Base-by-base conservation (phyloP, 768 basidiomycete genomes). In the Psilocybe azurescens region DNA sequence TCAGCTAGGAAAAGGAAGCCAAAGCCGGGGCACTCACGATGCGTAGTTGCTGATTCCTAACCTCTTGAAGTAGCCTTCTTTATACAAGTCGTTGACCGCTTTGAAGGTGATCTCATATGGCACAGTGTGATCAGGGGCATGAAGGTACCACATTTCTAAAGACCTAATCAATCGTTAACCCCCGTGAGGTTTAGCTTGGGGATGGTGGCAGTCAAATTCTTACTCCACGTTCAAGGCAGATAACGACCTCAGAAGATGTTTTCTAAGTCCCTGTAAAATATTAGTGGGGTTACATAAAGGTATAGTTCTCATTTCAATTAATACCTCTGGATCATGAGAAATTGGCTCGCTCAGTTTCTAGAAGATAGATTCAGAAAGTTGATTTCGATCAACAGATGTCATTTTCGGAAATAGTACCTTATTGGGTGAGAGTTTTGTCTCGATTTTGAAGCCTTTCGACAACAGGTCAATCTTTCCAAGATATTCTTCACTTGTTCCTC, bases 41-140 rank as follows among this genome's bases (percentile, higher is more conserved):
- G 82, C 77, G 56, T 77, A 89, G 70, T 89, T 89, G 66, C 86
- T 88, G 61, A 89, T 75, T 2, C 88, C 86, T 61, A 89, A 84
- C 16, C 81, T 79, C 62, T 86, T 82, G 66, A 87, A 88, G 53
- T 78, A 78, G 0, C 87, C 88, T 64, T 87, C 79, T 48, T 82
- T 79, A 68, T 88, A 78, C 9, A 89, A 74, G 53, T 83, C 81
- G 53, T 89, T 77, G 2, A 87, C 75, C 6, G 80, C 83, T 29
- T 79, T 80, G 24, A 85, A 63, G 0, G 87, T 89, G 7, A 83
- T 79, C 65, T 85, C 83, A 59, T 83, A 88, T 0, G 86, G 83
- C 3, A 86, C 82, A 7, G 75, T 80, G 28, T 84, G 79, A 67
- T 89, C 87, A 1, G 87, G 88, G 13, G 78, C 83, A 58, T 89